Base-by-base conservation (phyloP, 2,329 filamentous ascomycete genomes). In the Apiospora koreana region DNA sequence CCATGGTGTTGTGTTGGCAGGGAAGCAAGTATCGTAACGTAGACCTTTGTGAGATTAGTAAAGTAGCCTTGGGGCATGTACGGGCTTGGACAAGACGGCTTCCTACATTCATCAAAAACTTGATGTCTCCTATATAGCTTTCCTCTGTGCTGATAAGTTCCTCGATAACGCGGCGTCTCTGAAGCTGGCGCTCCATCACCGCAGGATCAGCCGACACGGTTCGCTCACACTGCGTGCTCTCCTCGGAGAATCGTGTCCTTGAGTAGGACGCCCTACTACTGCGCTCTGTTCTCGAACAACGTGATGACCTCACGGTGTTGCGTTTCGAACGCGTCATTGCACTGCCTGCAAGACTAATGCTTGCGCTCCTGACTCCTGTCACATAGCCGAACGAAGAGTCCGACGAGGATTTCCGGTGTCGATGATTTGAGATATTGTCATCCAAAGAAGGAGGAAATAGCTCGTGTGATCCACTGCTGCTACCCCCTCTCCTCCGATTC, bases 141-240 rank as follows among this genome's bases (percentile, higher is more conserved):
- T 96, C 93, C 80, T 98, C 96, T 0, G 95, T 97, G 70, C 83
- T 88, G 72, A 98, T 89, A 67, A 98, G 84, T 81, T 98, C 96
- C 77, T 96, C 93, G 45, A 98, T 82, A 48, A 97, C 90, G 72
- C 91, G 90, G 18, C 94, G 89, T 72, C 96, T 89, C 76, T 94
- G 92, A 25, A 93, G 81, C 1, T 94, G 89, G 68, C 95, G 89
- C 74, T 91, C 88, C 54, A 88, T 87, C n/a, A 92, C 91, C 41
- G 86, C 90, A 70, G 91, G 87, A 74, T 97, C 94, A 14, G 91
- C 73, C 12, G 81, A 76, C 6, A 78, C 74, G n/a, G 79, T 77
- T 58, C 83, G 85, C 68, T 93, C 92, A 8, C 87, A 82, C 3
- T 89, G 91, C 28, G 80, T 83, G 72, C 92, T 90, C 69, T 90